Evolutionary conservation across 192 early-diverging fungal genomes (phyloP), one percentile per base, ranked within the genome.

Genomic region (Dissophora ornata): DNA sequence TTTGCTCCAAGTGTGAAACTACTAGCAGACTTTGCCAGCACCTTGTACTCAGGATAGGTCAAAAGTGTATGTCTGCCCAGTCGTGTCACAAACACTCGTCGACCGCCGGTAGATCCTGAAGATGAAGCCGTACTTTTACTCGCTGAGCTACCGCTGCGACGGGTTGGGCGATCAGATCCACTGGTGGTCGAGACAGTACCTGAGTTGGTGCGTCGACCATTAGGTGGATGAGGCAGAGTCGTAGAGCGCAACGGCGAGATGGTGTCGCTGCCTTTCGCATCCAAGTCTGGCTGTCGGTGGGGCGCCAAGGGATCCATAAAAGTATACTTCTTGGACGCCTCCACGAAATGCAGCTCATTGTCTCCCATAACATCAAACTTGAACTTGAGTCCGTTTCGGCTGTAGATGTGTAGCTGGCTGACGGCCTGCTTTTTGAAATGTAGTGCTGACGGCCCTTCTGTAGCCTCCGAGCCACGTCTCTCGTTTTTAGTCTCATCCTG

Each of bases 341-440:
- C 73, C 3, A 77, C 73, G 47, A 77, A 77, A 28, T 77, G 73
- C 24, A 77, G 64, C 19, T 77, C 73, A 19, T 77, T 77, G 53
- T 77, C 73, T 22, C 62, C 57, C 73, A 77, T 77, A 3, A 77
- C 73, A 62, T 77, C 73, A 67, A 77, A 77, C 53, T 77, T 77
- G 64, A 77, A 77, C 65, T 77, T 77, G 64, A 77, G 73, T 34
- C 73, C 73, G 18, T 77, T 77, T 7, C 65, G 64, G 33, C 73
- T 77, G 26, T 77, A 77, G 41, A 77, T 77, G 53, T 77, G 73
- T 0, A 77, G 45, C 25, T 77, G 73, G 25, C 36, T 24, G 3
- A 67, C 47, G 8, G 73, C 73, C 25, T 56, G 58, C 36, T 77
- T 77, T 47, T 77, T 77, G 59, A 77, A 77, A 38, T 49, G 56